A percentile compares a stretch with the other conserved stretches of the same genome.
phyloP scores from a whole-genome alignment of 495 filamentous ascomycete species.

The Pseudevernia furfuracea region DNA sequence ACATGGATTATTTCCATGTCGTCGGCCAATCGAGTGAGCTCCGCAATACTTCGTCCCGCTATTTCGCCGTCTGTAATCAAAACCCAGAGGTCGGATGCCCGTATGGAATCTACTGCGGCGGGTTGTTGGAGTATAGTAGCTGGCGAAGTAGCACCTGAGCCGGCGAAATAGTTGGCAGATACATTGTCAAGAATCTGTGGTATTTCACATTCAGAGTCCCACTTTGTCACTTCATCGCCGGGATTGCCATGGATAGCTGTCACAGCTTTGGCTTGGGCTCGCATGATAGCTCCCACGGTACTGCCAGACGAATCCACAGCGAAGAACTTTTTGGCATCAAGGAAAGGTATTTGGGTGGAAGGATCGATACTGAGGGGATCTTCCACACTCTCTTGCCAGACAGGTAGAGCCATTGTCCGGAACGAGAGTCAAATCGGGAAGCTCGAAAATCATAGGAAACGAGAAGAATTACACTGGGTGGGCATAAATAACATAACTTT shows the following conservation, averaged over 20 bases:
- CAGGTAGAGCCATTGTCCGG: conserved; percentile 6
- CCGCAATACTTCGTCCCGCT: too few species aligned
- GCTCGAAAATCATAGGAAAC: neutral
- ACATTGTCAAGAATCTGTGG: too few species aligned
- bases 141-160: conserved; percentile 16
- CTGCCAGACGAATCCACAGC: conserved; percentile 19
- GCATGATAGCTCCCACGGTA: conserved; percentile 14
- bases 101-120: too few species aligned
- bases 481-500: neutral
- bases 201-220: too few species aligned
- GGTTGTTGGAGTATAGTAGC: neutral
- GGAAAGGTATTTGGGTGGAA: conserved; percentile 1
- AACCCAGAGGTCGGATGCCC: too few species aligned
- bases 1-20: too few species aligned
- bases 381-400: conserved; percentile 2
- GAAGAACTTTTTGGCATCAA: conserved; percentile 19
- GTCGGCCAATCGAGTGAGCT: too few species aligned
- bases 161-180: neutral
- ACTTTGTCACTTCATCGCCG: too few species aligned
- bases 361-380: neutral
- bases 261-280: conserved; percentile 7
- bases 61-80: too few species aligned
- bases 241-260: too few species aligned
- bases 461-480: neutral
- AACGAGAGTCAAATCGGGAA: neutral